These are phyloP conservation scores for Pichia cephalocereana DNA, from an alignment of 805 yeast genomes.

Conservation along the genomic window DNA sequence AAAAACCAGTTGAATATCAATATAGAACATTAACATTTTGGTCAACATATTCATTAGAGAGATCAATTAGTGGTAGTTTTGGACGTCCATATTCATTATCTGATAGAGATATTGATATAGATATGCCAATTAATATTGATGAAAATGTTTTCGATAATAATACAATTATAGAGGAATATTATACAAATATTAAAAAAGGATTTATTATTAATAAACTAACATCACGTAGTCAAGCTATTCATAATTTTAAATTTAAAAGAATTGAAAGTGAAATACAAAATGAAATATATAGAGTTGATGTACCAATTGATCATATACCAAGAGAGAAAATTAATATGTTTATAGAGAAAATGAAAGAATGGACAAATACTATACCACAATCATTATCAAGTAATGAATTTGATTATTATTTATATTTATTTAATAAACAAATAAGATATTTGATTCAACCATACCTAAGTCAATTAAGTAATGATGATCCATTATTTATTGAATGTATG, in stretches of 20 bases:
- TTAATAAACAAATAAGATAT: slow-evolving; percentile 13
- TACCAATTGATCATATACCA: slow-evolving; percentile 3
- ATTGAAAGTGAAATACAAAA: slow-evolving; percentile 14
- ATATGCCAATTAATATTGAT: slow-evolving; percentile 24
- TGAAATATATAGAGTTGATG: slow-evolving; percentile 14
- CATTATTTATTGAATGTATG: slow-evolving; percentile 11
- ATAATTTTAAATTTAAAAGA: slow-evolving; percentile 8
- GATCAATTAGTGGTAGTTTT: slow-evolving; percentile 37
- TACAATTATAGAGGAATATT: slow-evolving; percentile 1
- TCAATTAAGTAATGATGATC: slow-evolving; percentile 2
- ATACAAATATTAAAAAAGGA: not conserved
- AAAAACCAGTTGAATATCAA: slow-evolving; percentile 6
- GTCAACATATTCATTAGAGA: slow-evolving; percentile 39
- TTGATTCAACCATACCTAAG: slow-evolving; percentile 11
- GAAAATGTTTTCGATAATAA: slow-evolving; percentile 5
- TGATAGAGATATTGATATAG: slow-evolving; percentile 41
- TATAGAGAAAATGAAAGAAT: not conserved
- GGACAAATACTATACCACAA: slow-evolving; percentile 6
- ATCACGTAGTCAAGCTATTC: slow-evolving; percentile 9
- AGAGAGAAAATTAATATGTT: slow-evolving; percentile 2
- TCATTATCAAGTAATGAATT: slow-evolving; percentile 6
- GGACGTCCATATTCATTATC: slow-evolving; percentile 41
- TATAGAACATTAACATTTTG: slow-evolving; percentile 26
- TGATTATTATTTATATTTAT: slow-evolving; percentile 9
- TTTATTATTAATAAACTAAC: not conserved